phyloP scores from a whole-genome alignment of 1,139 yeast genomes.

The Candida sp. region DNA sequence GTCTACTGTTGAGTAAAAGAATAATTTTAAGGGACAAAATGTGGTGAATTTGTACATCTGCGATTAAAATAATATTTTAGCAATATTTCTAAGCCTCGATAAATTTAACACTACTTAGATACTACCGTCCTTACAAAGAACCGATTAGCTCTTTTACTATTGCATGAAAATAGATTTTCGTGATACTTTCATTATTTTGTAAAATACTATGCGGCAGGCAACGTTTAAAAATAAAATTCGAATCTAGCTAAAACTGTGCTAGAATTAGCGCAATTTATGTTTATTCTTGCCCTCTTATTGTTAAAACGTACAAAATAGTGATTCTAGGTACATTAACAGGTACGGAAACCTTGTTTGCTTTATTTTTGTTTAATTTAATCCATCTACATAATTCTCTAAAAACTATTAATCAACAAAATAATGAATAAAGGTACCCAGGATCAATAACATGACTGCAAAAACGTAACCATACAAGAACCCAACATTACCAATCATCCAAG shows the following conservation, averaged over 20 bases:
- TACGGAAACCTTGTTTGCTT: too few species aligned
- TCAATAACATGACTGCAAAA: constrained; percentile 15
- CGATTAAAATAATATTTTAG: neutral
- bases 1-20: neutral
- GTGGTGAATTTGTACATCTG: neutral
- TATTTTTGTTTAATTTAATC: too few species aligned
- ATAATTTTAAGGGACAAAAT: neutral
- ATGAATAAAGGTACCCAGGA: constrained; percentile 14
- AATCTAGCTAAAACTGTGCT: neutral
- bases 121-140: too few species aligned
- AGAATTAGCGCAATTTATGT: neutral
- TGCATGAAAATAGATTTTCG: neutral
- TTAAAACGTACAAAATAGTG: too few species aligned
- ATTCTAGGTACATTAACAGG: too few species aligned
- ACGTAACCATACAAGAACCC: constrained; percentile 18
- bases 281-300: neutral
- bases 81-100: too few species aligned
- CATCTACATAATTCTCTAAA: too few species aligned
- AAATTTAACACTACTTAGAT: too few species aligned
- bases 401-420: constrained; percentile 3
- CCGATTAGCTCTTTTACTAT: too few species aligned
- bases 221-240: neutral
- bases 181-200: neutral
- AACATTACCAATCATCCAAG: constrained; percentile 15
- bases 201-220: neutral